Conservation (phyloP, 805 yeast genomes). For the Yarrowia bubula region DNA sequence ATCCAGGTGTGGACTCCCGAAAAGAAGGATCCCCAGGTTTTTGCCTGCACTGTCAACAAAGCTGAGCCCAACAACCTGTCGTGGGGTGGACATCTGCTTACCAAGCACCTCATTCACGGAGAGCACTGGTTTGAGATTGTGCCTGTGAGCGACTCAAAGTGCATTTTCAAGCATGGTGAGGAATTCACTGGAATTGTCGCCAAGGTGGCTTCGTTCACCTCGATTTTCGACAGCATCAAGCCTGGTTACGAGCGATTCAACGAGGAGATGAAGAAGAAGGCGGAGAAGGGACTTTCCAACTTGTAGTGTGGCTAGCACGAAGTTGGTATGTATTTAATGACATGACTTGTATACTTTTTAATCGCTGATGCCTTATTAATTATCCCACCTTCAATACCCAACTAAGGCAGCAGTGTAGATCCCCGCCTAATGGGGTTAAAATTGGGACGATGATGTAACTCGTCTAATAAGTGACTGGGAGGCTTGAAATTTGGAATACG, state of each 20-base stretch:
- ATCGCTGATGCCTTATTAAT: too few species aligned
- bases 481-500: too few species aligned
- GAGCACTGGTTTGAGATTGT: conserved; percentile 23
- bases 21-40: background rate
- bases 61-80: conserved; percentile 4
- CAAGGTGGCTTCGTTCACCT: background rate
- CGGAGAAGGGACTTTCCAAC: conserved; percentile 1
- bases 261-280: conserved; percentile 15
- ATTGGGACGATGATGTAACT: too few species aligned
- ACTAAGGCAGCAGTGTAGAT: conserved; percentile 13
- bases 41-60: background rate
- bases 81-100: conserved; percentile 4
- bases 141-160: conserved; percentile 2
- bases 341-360: too few species aligned
- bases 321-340: background rate
- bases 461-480: too few species aligned
- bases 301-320: background rate
- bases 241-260: conserved; percentile 18
- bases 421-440: background rate
- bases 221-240: background rate
- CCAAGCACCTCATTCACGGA: conserved; percentile 13
- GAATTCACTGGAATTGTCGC: background rate
- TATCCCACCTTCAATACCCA: too few species aligned
- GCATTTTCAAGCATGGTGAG: conserved; percentile 26
- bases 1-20: background rate